Evolutionary conservation across 192 early-diverging fungal genomes (phyloP).

Genomic region (Kickxella alabastrina): DNA sequence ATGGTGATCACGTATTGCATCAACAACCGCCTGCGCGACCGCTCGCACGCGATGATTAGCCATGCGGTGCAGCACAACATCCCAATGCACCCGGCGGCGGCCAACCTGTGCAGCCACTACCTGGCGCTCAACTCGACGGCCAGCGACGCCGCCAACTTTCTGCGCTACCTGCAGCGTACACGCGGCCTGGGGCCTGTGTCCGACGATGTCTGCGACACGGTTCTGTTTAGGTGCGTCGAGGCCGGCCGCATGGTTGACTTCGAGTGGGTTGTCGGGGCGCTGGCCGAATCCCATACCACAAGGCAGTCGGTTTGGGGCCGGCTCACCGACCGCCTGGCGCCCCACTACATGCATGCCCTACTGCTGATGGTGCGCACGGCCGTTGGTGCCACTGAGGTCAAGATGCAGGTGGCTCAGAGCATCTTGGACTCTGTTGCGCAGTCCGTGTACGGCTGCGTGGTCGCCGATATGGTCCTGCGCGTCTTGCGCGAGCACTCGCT

Average conservation of each 20-base stretch:
- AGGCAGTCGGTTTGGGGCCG: slow-evolving; percentile 8
- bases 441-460: too few relatives aligned
- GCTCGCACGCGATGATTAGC: slow-evolving; percentile 14
- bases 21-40: slow-evolving; percentile 11
- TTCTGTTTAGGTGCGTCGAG: slow-evolving; percentile 1
- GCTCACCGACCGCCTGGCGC: slow-evolving; percentile 12
- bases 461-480: slow-evolving; percentile 15
- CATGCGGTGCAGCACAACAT: slow-evolving; percentile 32
- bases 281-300: neutral
- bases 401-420: too few relatives aligned
- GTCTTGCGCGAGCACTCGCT: slow-evolving; percentile 1
- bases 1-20: slow-evolving; percentile 34
- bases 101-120: slow-evolving; percentile 19
- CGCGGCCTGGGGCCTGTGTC: slow-evolving; percentile 6
- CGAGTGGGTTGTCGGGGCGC: slow-evolving; percentile 22
- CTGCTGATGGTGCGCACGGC: slow-evolving; percentile 6
- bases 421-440: too few relatives aligned
- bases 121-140: slow-evolving; percentile 4
- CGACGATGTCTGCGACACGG: slow-evolving; percentile 19
- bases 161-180: slow-evolving; percentile 37
- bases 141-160: slow-evolving; percentile 33
- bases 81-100: slow-evolving; percentile 1
- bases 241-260: slow-evolving; percentile 19
- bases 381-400: neutral
- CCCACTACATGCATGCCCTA: slow-evolving; percentile 3